These are phyloP conservation scores for Coriaria nepalensis DNA, from an alignment of 306 rosid species.

Conservation along the genomic window DNA sequence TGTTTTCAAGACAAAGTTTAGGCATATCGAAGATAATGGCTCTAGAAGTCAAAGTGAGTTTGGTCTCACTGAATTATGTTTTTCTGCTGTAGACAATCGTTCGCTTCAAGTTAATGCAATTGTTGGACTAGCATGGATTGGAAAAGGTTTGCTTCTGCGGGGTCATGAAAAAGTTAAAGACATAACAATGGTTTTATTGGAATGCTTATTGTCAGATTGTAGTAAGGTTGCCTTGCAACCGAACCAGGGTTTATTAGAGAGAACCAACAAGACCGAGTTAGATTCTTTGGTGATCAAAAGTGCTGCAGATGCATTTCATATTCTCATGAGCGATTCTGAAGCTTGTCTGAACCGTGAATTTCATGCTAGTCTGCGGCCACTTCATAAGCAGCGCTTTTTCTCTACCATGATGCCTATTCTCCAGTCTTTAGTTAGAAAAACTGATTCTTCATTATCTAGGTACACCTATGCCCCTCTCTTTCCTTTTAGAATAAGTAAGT, in stretches of 20 bases:
- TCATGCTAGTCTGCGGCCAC: slow-evolving; percentile 69
- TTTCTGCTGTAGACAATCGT: slow-evolving; percentile 33
- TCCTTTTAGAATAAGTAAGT: slow-evolving; percentile 4
- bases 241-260: slow-evolving; percentile 24
- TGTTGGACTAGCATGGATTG: slow-evolving; percentile 87
- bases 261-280: slow-evolving; percentile 20
- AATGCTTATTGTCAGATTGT: slow-evolving; percentile 40
- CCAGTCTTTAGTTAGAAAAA: slow-evolving; percentile 43
- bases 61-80: slow-evolving; percentile 53
- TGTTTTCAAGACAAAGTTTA: slow-evolving; percentile 37
- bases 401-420: slow-evolving; percentile 67
- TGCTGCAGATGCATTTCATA: slow-evolving; percentile 79
- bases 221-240: slow-evolving; percentile 18
- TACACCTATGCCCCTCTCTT: slow-evolving; percentile 16
- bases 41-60: slow-evolving; percentile 28
- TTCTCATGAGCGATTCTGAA: slow-evolving; percentile 88
- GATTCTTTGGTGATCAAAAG: slow-evolving; percentile 39
- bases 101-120: slow-evolving; percentile 56
- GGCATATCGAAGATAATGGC: slow-evolving; percentile 20
- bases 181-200: slow-evolving; percentile 47
- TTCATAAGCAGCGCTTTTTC: slow-evolving; percentile 88
- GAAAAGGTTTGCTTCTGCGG: slow-evolving; percentile 73
- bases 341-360: slow-evolving; percentile 59
- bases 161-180: slow-evolving; percentile 83
- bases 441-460: slow-evolving; percentile 55